Base-by-base conservation (phyloP, 2,329 filamentous ascomycete species). In the Lecanicillium sp. region DNA sequence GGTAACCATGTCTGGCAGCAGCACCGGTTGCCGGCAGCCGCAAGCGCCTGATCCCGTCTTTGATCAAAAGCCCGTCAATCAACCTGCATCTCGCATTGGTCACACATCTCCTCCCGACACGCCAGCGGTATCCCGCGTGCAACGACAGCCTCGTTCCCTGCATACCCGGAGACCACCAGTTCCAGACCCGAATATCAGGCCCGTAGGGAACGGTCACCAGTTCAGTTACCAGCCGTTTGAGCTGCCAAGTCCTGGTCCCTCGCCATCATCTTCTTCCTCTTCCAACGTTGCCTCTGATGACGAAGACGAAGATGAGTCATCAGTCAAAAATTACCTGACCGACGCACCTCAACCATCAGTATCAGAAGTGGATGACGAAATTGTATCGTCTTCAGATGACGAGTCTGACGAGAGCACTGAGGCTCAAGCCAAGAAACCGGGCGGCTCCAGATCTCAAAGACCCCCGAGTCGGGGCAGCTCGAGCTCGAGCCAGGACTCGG, bases 81-180 rank as follows among this genome's bases (percentile, higher is more conserved):
- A 33, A 37, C 20, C 18, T 33, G 40, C 41, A 17, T 29, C 38
- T 15, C 34, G 34, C 16, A 52, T 55, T 47, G 58, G 62, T 41
- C 67, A 64, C 38, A 63, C 66, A 40, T 71, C 68, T 49, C 68
- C 67, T 45, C 67, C 67, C 29, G 64, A 66, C 35, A 70, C 67
- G 29, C 68, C 67, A 37, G 67, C 63, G 29, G 55, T 58, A 27
- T 58, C 58, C 39, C 59, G 60, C 40, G 50, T 53, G 20, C 51
- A 56, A 43, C 48, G 52, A 36, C 58, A 25, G 7, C 22, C 6
- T 11, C 22, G 22, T 7, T 25, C 22, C 22, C 7, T 25, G 7
- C 22, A 25, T 11, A 25, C 11, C 22, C 22, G 6, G 22, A 25
- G 22, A 25, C 22, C 22, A 11, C 22, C 22, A 11, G 22, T 25